Percentiles rank a stretch among this genome's conserved stretches.
Evolutionary conservation across 2,329 filamentous ascomycete species (phyloP).

Genomic region (Ascocoryne sarcoides): DNA sequence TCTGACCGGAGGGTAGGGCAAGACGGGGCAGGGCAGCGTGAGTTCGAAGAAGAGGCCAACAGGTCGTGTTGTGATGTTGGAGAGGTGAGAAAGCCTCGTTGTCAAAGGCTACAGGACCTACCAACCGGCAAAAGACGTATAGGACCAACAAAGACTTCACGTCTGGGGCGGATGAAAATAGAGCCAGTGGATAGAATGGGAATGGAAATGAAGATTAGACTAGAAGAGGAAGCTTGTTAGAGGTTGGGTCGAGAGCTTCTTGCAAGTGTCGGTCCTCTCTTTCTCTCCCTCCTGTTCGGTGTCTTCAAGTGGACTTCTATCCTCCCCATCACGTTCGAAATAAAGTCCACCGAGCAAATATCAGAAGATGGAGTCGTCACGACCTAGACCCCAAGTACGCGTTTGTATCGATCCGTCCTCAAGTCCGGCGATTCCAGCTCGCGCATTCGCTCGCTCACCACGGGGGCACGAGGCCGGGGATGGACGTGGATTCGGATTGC

Average conservation of each 20-base stretch:
- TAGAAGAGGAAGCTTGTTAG: no score
- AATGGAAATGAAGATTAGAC: no score
- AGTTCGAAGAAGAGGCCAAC: neutral
- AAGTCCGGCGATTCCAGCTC: neutral
- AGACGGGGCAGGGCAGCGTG: neutral
- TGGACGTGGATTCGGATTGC: neutral
- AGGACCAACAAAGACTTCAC: no score
- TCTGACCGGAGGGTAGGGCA: neutral
- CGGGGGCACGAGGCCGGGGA: neutral
- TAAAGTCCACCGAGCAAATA: neutral
- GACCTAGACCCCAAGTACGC: neutral
- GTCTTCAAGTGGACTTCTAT: neutral
- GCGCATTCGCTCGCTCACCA: neutral
- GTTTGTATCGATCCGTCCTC: neutral
- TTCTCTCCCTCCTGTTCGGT: neutral
- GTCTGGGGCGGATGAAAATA: no score
- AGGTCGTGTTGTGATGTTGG: neutral
- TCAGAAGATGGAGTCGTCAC: slow-evolving; percentile 1
- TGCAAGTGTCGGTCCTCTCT: no score
- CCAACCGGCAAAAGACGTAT: no score
- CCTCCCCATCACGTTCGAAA: neutral
- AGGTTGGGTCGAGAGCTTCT: no score
- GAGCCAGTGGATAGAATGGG: no score
- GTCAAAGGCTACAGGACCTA: no score
- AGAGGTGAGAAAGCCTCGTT: neutral